A percentile compares a stretch with the other conserved stretches of the same genome.
Evolutionary conservation across 176 grass and related monocot genomes (phyloP).

Genomic region (Urochloa ruziziensis): DNA sequence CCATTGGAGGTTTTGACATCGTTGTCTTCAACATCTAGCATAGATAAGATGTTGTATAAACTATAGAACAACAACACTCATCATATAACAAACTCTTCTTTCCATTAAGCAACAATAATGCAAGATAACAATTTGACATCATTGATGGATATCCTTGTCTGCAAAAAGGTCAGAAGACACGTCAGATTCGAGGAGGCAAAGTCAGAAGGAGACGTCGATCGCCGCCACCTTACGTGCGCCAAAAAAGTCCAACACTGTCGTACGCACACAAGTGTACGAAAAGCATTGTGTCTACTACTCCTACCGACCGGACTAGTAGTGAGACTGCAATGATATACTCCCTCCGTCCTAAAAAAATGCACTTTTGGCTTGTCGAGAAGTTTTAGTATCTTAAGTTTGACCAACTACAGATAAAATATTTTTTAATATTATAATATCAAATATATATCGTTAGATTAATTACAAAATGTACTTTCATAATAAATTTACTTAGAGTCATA

Average conservation of each 20-base stretch:
- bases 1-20: neutral
- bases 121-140: neutral
- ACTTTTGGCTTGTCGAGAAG: too few species aligned
- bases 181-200: neutral
- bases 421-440: too few species aligned
- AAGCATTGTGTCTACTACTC: too few species aligned
- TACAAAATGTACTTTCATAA: too few species aligned
- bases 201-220: neutral
- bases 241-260: neutral
- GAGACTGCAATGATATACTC: too few species aligned
- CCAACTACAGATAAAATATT: too few species aligned
- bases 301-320: too few species aligned
- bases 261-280: neutral
- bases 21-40: neutral
- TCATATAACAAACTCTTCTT: neutral
- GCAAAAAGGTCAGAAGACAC: constrained; percentile 19
- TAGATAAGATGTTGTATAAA: neutral
- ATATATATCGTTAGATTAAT: too few species aligned
- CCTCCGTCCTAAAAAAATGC: too few species aligned
- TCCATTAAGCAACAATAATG: neutral
- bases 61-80: neutral
- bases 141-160: neutral
- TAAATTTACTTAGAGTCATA: too few species aligned
- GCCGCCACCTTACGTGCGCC: neutral
- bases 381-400: too few species aligned